A percentile compares a stretch with the other conserved stretches of the same genome.
Evolutionary conservation across 495 filamentous ascomycete genomes (phyloP).

Genomic region (Xylaria longipes): DNA sequence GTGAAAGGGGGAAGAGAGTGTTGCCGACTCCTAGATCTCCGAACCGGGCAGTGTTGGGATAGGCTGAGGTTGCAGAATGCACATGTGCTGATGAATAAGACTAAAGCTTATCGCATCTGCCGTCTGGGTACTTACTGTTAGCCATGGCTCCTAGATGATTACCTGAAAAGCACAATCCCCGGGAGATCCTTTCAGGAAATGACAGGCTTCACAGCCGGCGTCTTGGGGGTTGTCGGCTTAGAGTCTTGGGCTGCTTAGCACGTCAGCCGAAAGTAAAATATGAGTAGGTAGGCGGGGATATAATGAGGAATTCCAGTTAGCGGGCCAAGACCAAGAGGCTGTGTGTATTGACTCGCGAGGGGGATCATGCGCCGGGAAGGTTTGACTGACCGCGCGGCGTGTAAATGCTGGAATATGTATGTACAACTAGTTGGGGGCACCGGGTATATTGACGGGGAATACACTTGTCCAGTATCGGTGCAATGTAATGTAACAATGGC

Average conservation of each 20-base stretch:
- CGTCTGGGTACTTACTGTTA: conserved; percentile 11
- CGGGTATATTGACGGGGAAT: too few species aligned
- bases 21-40: background rate
- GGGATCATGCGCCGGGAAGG: background rate
- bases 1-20: background rate
- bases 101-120: conserved; percentile 3
- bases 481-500: background rate
- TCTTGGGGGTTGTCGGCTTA: conserved; percentile 12
- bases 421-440: background rate
- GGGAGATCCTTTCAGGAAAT: background rate
- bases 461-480: too few species aligned
- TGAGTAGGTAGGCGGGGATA: background rate
- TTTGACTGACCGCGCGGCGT: conserved; percentile 8
- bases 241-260: conserved; percentile 7
- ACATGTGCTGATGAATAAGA: background rate
- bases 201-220: conserved; percentile 12
- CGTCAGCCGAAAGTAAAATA: conserved; percentile 19
- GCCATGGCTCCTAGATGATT: conserved; percentile 20
- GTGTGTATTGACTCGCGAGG: conserved; percentile 19
- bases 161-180: background rate
- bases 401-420: background rate
- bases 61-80: background rate
- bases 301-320: conserved; percentile 17
- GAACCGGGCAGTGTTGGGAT: conserved; percentile 13
- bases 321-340: conserved; percentile 19